phyloP scores from a whole-genome alignment of 192 early-diverging fungal genomes.

The Phlyctochytrium arcticum region DNA sequence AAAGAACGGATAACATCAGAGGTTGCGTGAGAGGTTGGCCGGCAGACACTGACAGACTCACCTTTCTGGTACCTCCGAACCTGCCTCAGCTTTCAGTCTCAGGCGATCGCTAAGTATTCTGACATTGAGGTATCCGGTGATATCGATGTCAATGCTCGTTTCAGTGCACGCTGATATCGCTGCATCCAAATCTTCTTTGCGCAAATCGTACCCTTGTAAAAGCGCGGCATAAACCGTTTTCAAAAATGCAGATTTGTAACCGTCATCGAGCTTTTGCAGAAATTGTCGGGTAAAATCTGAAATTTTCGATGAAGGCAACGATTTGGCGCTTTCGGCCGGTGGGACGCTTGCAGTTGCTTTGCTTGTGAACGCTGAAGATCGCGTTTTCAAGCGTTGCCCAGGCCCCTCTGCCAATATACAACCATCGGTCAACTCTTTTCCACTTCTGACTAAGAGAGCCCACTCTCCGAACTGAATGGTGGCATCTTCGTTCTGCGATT shows the following conservation, averaged over 20 bases:
- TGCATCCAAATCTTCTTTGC: constrained; percentile 21
- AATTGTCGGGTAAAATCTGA: constrained; percentile 3
- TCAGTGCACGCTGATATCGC: constrained; percentile 27
- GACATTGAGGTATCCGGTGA: constrained; percentile 40
- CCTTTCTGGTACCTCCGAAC: background rate
- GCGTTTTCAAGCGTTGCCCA: background rate
- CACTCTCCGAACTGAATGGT: no score
- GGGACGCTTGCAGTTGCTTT: background rate
- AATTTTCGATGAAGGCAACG: background rate
- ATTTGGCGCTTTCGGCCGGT: background rate
- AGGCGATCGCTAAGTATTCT: background rate
- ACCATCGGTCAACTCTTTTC: background rate
- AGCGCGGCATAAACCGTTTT: constrained; percentile 35
- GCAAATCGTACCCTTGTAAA: constrained; percentile 30
- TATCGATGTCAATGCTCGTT: constrained; percentile 33
- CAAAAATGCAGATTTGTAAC: constrained; percentile 27
- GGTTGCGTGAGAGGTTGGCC: background rate
- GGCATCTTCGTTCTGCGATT: background rate
- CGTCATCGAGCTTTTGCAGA: constrained; percentile 3
- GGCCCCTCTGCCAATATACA: background rate
- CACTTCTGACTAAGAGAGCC: background rate
- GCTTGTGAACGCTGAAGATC: no score
- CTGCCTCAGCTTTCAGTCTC: background rate
- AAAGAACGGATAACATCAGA: background rate
- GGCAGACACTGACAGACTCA: background rate